Conservation (phyloP, 768 basidiomycete genomes). For the Russula griseocarnosa region DNA sequence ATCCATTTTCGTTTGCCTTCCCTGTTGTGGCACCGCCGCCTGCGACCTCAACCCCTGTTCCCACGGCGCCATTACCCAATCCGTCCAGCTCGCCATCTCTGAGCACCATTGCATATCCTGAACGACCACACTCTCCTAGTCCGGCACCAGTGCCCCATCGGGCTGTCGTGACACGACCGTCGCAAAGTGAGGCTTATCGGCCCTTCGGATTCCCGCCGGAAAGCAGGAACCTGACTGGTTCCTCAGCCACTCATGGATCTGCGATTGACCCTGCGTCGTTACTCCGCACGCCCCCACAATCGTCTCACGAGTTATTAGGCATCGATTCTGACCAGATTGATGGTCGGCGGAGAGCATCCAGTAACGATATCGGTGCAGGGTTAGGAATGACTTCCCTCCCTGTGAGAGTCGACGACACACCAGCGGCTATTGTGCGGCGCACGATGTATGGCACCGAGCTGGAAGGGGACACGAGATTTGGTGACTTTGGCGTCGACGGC, state of each 20-base stretch:
- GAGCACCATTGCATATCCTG: conserved; percentile 24
- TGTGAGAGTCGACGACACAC: conserved; percentile 41
- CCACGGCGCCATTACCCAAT: conserved; percentile 17
- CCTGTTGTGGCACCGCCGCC: conserved; percentile 8
- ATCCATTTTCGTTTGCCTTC: conserved; percentile 27
- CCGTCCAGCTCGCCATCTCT: conserved; percentile 17
- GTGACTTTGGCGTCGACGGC: conserved; percentile 77
- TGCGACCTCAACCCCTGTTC: conserved; percentile 19
- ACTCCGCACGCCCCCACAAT: conserved; percentile 25
- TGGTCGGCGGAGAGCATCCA: conserved; percentile 29
- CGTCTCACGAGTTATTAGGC: conserved; percentile 9
- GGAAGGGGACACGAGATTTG: conserved; percentile 78
- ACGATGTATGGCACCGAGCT: conserved; percentile 86
- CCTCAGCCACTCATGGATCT: conserved; percentile 18
- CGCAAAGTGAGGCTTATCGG: conserved; percentile 22
- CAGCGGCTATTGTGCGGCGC: conserved; percentile 49
- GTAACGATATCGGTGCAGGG: conserved; percentile 46
- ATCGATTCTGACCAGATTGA: conserved; percentile 16
- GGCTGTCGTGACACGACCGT: conserved; percentile 7
- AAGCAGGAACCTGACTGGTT: conserved; percentile 16
- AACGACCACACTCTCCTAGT: conserved; percentile 28
- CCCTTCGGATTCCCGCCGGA: conserved; percentile 24
- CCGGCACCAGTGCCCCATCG: conserved; percentile 24
- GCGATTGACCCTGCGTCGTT: conserved; percentile 25
- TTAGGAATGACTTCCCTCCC: conserved; percentile 43